Conservation (phyloP, 1,284 basidiomycete genomes). For the Cryptococcus deneoformans region DNA sequence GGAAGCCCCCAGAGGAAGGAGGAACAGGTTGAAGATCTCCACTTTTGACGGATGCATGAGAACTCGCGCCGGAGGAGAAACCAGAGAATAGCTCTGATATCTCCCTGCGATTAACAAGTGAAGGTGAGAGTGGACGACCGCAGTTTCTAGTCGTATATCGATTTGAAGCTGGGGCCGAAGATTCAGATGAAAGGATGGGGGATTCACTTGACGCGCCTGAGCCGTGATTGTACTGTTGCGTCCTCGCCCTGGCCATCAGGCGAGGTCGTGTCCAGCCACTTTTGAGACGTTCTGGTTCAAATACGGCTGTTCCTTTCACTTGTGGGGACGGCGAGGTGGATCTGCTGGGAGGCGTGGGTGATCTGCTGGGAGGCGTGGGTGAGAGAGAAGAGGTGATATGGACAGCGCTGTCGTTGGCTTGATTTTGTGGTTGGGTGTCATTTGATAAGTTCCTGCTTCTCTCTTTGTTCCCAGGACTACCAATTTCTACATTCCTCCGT, state of each 20-base stretch:
- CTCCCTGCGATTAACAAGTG: neutral
- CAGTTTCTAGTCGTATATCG: neutral
- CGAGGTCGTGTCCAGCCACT: neutral
- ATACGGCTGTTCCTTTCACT: neutral
- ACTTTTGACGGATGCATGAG: conserved; percentile 22
- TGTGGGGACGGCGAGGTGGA: neutral
- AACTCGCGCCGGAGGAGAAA: conserved; percentile 20
- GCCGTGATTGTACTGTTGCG: no score
- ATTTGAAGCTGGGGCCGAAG: no score
- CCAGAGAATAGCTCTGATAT: neutral
- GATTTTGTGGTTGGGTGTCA: neutral
- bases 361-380: no score
- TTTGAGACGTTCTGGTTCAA: neutral
- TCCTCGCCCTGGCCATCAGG: no score
- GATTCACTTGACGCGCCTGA: no score
- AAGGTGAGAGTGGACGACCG: neutral
- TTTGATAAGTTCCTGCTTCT: neutral
- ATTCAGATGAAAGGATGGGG: no score
- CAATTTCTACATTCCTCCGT: neutral
- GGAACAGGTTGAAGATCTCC: conserved; percentile 1
- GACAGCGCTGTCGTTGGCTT: neutral
- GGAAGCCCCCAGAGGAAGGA: neutral
- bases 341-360: neutral
- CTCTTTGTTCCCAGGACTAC: neutral
- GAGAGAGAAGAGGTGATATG: neutral